Evolutionary conservation across 176 grass and related monocot genomes (phyloP).

Genomic region (Rhynchospora breviuscula): DNA sequence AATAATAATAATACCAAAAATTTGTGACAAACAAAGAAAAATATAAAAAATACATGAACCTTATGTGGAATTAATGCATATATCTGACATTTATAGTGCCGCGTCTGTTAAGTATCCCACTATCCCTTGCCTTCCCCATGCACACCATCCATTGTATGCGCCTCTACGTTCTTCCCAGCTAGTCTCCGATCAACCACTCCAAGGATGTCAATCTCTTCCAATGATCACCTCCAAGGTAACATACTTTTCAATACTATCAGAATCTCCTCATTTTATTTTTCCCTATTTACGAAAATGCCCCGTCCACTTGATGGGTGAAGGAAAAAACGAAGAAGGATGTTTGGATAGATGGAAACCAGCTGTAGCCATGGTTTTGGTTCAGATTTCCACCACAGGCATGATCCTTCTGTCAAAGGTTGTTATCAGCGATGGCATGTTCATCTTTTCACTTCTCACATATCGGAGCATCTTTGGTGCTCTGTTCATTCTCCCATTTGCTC

Average conservation of each 20-base stretch:
- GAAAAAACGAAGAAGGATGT: conserved; percentile 8
- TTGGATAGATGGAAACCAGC: conserved; percentile 27
- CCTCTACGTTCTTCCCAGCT: background rate
- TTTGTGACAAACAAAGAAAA: background rate
- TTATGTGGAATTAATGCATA: background rate
- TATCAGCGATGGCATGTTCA: conserved; percentile 31
- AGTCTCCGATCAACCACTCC: too few species aligned
- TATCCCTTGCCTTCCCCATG: background rate
- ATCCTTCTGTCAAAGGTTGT: conserved; percentile 39
- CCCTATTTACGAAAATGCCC: too few species aligned
- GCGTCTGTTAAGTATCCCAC: background rate
- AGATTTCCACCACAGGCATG: conserved; percentile 43
- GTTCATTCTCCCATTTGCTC: conserved; percentile 28
- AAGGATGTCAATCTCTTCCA: too few species aligned
- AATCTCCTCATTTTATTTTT: too few species aligned
- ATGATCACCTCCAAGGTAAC: too few species aligned
- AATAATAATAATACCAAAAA: background rate
- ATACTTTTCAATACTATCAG: too few species aligned
- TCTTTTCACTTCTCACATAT: conserved; percentile 37
- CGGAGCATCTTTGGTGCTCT: conserved; percentile 33
- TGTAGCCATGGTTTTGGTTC: conserved; percentile 29
- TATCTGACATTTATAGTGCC: background rate
- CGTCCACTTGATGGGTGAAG: background rate
- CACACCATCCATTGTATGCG: background rate
- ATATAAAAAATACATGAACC: background rate